Percentiles rank a stretch among this genome's conserved stretches.
Conservation (phyloP, 2,329 filamentous ascomycete species). For the Aspergillus persii region DNA sequence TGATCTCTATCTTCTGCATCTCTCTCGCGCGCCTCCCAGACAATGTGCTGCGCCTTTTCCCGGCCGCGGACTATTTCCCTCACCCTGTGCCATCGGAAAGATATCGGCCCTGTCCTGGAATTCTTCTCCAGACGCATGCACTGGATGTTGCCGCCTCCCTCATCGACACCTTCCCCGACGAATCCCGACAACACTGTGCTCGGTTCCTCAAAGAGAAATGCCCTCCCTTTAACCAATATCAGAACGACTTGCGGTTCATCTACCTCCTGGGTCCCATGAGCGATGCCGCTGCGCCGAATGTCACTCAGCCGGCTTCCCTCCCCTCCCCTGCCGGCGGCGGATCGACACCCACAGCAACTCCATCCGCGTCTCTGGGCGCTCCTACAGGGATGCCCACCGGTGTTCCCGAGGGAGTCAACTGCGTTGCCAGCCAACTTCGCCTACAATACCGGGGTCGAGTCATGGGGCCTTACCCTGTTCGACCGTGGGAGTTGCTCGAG, state of each 20-base stretch:
- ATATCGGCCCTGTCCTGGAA: conserved; percentile 30
- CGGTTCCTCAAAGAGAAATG: conserved; percentile 44
- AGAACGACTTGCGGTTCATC: conserved; percentile 39
- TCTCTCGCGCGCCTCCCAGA: conserved; percentile 38
- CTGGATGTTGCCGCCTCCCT: conserved; percentile 46
- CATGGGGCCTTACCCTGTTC: conserved; percentile 35
- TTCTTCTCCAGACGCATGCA: conserved; percentile 39
- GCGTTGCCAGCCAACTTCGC: conserved; percentile 32
- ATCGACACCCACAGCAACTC: conserved; percentile 28
- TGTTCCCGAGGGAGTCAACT: conserved; percentile 26
- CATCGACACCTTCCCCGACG: conserved; percentile 45
- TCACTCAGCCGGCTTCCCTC: conserved; percentile 26
- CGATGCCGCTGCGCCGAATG: conserved; percentile 20
- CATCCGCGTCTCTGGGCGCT: conserved; percentile 22
- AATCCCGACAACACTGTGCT: conserved; percentile 42
- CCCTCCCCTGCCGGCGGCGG: conserved; percentile 33
- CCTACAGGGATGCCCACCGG: conserved; percentile 12
- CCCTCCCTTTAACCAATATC: conserved; percentile 36
- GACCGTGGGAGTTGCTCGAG: conserved; percentile 46
- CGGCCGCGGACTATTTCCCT: conserved; percentile 30
- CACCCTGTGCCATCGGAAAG: conserved; percentile 21
- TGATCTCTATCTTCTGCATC: conserved; percentile 41
- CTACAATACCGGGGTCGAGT: conserved; percentile 38
- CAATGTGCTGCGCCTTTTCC: conserved; percentile 30
- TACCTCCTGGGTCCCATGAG: conserved; percentile 42